Evolutionary conservation across 2,329 filamentous ascomycete genomes (phyloP).

Genomic region (Neofusicoccum sp.): DNA sequence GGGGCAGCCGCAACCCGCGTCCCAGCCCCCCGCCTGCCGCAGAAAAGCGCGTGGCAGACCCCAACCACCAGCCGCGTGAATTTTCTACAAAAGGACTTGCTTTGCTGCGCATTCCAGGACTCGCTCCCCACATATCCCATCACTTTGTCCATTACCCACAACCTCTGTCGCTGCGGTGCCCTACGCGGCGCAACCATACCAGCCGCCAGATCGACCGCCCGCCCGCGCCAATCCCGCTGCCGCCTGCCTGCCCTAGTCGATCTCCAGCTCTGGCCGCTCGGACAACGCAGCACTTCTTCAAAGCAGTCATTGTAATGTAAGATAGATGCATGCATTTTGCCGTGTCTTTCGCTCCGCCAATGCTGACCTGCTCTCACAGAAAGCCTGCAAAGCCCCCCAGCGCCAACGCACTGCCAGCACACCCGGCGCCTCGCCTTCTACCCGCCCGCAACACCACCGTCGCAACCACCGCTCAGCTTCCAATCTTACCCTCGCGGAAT

Average conservation of each 20-base stretch:
- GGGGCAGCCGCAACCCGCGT: neutral
- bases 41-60: neutral
- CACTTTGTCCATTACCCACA: no score
- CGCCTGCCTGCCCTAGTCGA: neutral
- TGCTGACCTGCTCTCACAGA: neutral
- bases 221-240: neutral
- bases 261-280: neutral
- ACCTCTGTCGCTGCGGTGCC: neutral
- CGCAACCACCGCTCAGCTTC: neutral
- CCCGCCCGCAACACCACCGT: neutral
- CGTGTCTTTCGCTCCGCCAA: neutral
- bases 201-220: neutral
- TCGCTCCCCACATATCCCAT: neutral
- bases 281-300: neutral
- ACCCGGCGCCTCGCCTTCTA: neutral
- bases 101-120: neutral
- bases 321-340: neutral
- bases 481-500: neutral
- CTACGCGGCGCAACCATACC: neutral
- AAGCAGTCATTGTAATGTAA: neutral
- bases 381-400: neutral
- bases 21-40: constrained; percentile 4
- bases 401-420: constrained; percentile 11
- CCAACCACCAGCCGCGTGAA: neutral
- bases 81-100: neutral